Conservation (phyloP, 495 filamentous ascomycete species). For the Trichoderma parareesei region DNA sequence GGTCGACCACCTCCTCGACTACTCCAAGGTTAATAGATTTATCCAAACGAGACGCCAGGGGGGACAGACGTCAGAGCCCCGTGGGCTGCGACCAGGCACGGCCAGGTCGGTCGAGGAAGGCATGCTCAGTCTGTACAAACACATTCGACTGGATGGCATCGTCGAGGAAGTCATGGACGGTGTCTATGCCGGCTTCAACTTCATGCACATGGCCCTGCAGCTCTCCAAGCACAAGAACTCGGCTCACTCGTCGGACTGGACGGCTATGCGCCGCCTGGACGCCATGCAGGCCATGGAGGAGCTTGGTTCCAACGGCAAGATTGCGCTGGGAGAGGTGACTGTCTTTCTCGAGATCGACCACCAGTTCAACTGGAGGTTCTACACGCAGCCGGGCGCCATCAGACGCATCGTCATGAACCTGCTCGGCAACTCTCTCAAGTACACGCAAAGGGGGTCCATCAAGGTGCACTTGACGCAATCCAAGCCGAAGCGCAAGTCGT, state of each 20-base stretch:
- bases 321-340: constrained; percentile 28
- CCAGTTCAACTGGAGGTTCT: constrained; percentile 51
- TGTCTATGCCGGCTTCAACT: constrained; percentile 46
- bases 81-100: constrained; percentile 12
- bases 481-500: constrained; percentile 15
- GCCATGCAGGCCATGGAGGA: constrained; percentile 10
- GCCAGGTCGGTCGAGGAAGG: constrained; percentile 17
- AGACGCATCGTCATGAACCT: constrained; percentile 74
- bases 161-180: constrained; percentile 54
- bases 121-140: constrained; percentile 18
- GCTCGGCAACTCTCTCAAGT: constrained; percentile 78
- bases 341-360: constrained; percentile 57
- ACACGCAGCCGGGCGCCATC: constrained; percentile 62
- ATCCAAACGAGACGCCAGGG: constrained; percentile 6
- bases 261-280: constrained; percentile 10
- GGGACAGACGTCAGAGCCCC: constrained; percentile 4
- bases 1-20: constrained; percentile 61
- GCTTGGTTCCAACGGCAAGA: constrained; percentile 12
- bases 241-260: background rate
- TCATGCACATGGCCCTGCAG: constrained; percentile 21
- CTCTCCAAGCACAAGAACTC: constrained; percentile 15
- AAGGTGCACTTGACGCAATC: constrained; percentile 47
- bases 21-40: constrained; percentile 15
- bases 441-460: constrained; percentile 60
- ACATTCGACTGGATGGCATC: constrained; percentile 36